Evolutionary conservation across 208 protist species (phyloP).

Genomic region (Leishmania tropica): DNA sequence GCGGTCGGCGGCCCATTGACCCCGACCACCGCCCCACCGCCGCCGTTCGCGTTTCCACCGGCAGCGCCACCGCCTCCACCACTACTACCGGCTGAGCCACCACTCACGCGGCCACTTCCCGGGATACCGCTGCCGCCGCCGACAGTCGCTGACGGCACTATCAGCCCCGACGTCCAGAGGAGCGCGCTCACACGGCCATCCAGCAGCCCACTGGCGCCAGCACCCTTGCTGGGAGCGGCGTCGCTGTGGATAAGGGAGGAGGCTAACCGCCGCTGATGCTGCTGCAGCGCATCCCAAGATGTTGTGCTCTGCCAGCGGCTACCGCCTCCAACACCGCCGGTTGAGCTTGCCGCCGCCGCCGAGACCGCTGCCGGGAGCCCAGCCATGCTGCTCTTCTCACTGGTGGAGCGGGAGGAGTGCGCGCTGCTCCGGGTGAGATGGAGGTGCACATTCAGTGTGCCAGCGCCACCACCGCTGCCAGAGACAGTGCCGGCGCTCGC

Average conservation of each 20-base stretch:
- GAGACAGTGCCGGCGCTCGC: background rate
- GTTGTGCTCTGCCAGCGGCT: background rate
- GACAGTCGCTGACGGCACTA: background rate
- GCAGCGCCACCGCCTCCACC: background rate
- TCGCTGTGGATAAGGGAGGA: slow-evolving; percentile 1
- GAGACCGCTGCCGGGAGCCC: background rate
- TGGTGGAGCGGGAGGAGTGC: slow-evolving; percentile 18
- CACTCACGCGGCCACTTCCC: slow-evolving; percentile 7
- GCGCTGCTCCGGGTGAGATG: background rate
- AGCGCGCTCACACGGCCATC: slow-evolving; percentile 17
- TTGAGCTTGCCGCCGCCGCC: background rate
- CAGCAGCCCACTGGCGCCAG: slow-evolving; percentile 10
- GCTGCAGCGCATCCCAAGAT: slow-evolving; percentile 7
- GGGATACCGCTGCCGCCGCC: background rate
- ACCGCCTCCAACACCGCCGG: background rate
- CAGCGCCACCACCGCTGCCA: background rate
- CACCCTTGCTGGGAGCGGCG: background rate
- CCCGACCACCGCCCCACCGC: background rate
- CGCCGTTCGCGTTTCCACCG: background rate
- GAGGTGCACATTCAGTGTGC: background rate
- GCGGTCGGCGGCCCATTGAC: background rate
- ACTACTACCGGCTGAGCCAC: background rate
- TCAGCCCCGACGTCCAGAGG: slow-evolving; percentile 25
- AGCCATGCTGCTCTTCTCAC: slow-evolving; percentile 19
- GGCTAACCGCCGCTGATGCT: background rate